A percentile compares a stretch with the other conserved stretches of the same genome.
phyloP scores from a whole-genome alignment of 2,329 filamentous ascomycete species.

The Biscogniauxia marginata region DNA sequence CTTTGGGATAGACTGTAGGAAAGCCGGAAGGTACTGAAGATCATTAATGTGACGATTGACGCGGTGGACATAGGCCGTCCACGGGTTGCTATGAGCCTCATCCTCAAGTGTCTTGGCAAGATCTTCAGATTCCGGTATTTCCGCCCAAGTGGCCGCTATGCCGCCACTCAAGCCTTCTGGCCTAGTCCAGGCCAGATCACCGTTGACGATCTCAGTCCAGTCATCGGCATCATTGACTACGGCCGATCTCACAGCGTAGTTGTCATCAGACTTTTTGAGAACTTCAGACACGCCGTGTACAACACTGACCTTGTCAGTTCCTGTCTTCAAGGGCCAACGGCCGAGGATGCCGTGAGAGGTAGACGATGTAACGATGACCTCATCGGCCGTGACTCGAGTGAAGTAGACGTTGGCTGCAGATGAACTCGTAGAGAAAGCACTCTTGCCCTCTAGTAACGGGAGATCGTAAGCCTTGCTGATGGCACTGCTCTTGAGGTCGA shows the following conservation, averaged over 20 bases:
- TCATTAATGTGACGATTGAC: constrained; percentile 79
- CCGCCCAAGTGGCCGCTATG: constrained; percentile 78
- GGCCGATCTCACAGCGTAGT: constrained; percentile 76
- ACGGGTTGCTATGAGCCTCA: constrained; percentile 78
- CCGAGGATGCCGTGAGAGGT: constrained; percentile 73
- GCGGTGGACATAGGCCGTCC: constrained; percentile 84
- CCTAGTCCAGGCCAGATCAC: constrained; percentile 75
- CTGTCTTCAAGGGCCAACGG: constrained; percentile 63
- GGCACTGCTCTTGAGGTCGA: constrained; percentile 67
- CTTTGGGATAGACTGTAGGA: constrained; percentile 66
- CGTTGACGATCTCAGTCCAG: constrained; percentile 83
- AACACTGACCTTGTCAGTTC: constrained; percentile 43
- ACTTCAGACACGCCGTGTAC: constrained; percentile 79
- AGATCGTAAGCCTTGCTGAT: constrained; percentile 79
- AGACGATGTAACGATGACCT: constrained; percentile 73
- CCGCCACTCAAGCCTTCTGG: constrained; percentile 78
- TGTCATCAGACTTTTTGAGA: constrained; percentile 64
- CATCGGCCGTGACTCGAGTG: constrained; percentile 73
- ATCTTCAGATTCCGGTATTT: constrained; percentile 69
- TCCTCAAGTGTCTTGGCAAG: constrained; percentile 79
- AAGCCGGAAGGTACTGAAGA: constrained; percentile 72
- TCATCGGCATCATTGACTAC: constrained; percentile 66
- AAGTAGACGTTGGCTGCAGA: constrained; percentile 84
- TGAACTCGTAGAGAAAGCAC: constrained; percentile 76
- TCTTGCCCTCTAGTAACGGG: constrained; percentile 66